phyloP scores from a whole-genome alignment of 441 rosid species.

The Pelargonium australe region DNA sequence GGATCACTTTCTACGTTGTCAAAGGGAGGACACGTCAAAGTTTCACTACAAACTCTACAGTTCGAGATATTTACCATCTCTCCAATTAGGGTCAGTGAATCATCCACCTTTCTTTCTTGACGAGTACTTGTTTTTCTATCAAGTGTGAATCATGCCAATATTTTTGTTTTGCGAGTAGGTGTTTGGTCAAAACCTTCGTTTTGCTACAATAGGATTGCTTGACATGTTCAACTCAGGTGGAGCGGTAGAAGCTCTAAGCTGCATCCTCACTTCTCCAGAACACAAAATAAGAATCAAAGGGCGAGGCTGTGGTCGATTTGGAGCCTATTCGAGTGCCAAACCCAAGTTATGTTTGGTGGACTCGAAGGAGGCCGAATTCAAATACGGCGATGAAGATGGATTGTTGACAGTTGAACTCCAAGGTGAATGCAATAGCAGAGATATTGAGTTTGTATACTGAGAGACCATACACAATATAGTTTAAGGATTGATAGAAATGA shows the following conservation, averaged over 20 bases:
- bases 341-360: slow-evolving; percentile 46
- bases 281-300: slow-evolving; percentile 27
- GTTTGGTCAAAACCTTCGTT: slow-evolving; percentile 31
- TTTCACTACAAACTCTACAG: slow-evolving; percentile 33
- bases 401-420: slow-evolving; percentile 36
- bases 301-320: slow-evolving; percentile 50
- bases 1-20: slow-evolving; percentile 32
- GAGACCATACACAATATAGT: not conserved
- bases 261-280: slow-evolving; percentile 18
- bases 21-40: slow-evolving; percentile 30
- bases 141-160: not conserved
- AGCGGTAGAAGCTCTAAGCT: slow-evolving; percentile 41
- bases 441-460: slow-evolving; percentile 38
- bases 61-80: slow-evolving; percentile 46
- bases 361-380: slow-evolving; percentile 33
- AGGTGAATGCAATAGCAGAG: slow-evolving; percentile 25
- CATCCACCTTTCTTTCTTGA: not conserved
- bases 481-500: no score
- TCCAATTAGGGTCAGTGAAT: slow-evolving; percentile 39
- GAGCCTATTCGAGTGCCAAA: slow-evolving; percentile 40
- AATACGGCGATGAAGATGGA: slow-evolving; percentile 36
- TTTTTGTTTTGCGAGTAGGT: slow-evolving; percentile 25
- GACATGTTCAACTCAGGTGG: slow-evolving; percentile 77
- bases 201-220: slow-evolving; percentile 55
- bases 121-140: not conserved